Evolutionary conservation across 306 rosid species (phyloP).

Genomic region (Biancaea sappan): DNA sequence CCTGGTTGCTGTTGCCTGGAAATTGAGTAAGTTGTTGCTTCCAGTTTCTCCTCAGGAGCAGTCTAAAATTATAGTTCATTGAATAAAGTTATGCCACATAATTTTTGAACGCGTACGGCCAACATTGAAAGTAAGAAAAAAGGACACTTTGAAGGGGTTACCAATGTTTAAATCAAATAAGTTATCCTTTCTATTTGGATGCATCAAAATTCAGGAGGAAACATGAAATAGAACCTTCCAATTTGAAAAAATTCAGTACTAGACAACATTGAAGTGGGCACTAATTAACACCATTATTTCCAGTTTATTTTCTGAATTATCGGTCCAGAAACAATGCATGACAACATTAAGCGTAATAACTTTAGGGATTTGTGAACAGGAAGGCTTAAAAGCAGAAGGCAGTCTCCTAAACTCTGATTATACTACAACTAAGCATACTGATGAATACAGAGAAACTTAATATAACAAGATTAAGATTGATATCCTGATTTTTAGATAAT

Average conservation of each 20-base stretch:
- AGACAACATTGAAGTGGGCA: neutral
- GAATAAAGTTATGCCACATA: neutral
- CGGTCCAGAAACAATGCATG: neutral
- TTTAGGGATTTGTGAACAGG: neutral
- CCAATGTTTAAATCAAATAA: neutral
- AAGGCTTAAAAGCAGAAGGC: neutral
- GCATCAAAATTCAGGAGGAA: neutral
- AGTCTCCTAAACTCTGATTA: neutral
- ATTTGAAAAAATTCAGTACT: neutral
- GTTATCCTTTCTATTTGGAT: neutral
- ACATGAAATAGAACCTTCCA: neutral
- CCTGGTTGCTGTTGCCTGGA: conserved; percentile 85
- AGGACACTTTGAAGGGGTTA: neutral
- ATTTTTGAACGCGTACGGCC: neutral
- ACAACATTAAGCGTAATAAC: neutral
- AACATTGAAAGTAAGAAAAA: neutral
- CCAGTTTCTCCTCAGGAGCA: conserved; percentile 80
- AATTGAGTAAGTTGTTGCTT: conserved; percentile 75
- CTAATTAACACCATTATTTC: neutral
- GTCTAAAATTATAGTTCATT: neutral
- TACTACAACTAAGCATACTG: neutral
- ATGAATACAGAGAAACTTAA: neutral
- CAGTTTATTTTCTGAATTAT: neutral
- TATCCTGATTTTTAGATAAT: neutral
- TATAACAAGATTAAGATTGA: neutral